Evolutionary conservation across 208 protist species (phyloP).

Genomic region (Acanthamoeba healyi): DNA sequence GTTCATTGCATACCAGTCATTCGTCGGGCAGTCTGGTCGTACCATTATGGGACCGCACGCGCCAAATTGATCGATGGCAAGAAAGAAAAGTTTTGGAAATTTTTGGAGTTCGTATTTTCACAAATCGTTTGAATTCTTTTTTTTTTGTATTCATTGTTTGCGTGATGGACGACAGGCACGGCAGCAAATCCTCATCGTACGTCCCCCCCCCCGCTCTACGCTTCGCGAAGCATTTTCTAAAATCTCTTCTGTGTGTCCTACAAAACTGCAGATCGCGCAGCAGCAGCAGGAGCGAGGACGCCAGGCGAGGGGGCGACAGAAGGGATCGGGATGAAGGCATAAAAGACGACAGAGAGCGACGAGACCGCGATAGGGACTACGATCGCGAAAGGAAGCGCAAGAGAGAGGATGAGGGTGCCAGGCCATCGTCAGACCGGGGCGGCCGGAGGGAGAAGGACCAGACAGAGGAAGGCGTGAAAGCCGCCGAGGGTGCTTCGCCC

Average conservation of each 20-base stretch:
- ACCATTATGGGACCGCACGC: no score
- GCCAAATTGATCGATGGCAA: no score
- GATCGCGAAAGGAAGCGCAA: background rate
- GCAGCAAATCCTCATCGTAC: background rate
- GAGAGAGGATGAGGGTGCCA: background rate
- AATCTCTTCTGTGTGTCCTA: background rate
- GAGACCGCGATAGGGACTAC: background rate
- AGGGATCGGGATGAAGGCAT: background rate
- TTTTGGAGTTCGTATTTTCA: no score
- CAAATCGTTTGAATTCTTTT: no score
- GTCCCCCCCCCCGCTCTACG: background rate
- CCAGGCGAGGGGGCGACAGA: background rate
- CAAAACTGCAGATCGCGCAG: background rate
- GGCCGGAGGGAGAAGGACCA: background rate
- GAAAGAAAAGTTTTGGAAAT: no score
- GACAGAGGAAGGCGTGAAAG: background rate
- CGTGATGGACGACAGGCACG: slow-evolving; percentile 40
- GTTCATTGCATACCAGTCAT: no score
- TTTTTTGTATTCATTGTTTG: no score
- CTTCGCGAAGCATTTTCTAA: background rate
- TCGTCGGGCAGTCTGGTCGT: no score
- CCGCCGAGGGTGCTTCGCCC: background rate
- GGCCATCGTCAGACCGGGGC: background rate
- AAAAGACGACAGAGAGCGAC: background rate
- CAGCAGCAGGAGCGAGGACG: background rate